These are phyloP conservation scores for Gilbertella persicaria DNA, from an alignment of 371 early-diverging fungal species.

Conservation along the genomic window DNA sequence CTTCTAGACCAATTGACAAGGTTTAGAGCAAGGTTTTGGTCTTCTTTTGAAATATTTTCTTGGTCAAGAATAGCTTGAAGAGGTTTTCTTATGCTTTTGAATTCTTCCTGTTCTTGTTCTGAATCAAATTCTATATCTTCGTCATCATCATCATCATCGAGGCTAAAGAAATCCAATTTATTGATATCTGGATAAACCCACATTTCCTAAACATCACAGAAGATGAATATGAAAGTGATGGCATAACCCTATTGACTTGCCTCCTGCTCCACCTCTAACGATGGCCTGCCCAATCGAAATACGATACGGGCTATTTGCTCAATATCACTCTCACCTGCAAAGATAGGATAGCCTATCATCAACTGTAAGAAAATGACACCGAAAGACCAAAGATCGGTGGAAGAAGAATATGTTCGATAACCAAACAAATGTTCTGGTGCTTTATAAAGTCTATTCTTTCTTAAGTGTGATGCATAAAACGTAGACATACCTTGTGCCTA, in stretches of 20 bases:
- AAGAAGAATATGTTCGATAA: constrained; percentile 27
- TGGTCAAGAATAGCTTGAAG: constrained; percentile 34
- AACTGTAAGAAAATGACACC: constrained; percentile 37
- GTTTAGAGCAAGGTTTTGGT: constrained; percentile 7
- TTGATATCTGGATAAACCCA: constrained; percentile 37
- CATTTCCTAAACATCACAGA: constrained; percentile 53
- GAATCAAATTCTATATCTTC: constrained; percentile 4
- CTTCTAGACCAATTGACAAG: constrained; percentile 45
- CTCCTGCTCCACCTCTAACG: constrained; percentile 22
- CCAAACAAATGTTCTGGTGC: constrained; percentile 54
- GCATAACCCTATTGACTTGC: not conserved
- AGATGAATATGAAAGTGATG: not conserved
- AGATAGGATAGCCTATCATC: constrained; percentile 33
- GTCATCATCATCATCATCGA: constrained; percentile 1
- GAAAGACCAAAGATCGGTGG: constrained; percentile 53
- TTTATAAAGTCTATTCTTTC: constrained; percentile 34
- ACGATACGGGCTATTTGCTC: constrained; percentile 47
- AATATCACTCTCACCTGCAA: constrained; percentile 44
- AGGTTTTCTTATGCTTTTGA: constrained; percentile 28
- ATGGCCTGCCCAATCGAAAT: constrained; percentile 34
- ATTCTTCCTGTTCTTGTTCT: constrained; percentile 28
- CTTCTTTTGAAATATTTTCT: constrained; percentile 28
- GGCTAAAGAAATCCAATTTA: constrained; percentile 43
- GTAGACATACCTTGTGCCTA: constrained; percentile 42
- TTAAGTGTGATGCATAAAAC: not conserved